A percentile compares a stretch with the other conserved stretches of the same genome.
Conservation (phyloP, 805 yeast genomes). For the Wickerhamomyces bovis region DNA sequence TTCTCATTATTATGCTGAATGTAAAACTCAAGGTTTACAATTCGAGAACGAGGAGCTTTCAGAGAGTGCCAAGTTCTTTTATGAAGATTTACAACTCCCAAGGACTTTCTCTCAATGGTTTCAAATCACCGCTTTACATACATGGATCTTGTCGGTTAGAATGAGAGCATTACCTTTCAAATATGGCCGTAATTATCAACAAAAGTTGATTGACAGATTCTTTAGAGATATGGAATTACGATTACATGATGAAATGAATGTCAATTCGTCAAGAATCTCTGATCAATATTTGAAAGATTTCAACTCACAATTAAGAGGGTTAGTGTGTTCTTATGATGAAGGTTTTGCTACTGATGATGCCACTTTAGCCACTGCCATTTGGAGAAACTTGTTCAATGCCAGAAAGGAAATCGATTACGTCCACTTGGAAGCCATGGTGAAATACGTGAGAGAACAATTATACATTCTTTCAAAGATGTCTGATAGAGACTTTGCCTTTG, state of each 20-base stretch:
- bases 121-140: conserved; percentile 84
- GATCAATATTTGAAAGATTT: conserved; percentile 86
- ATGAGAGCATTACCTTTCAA: conserved; percentile 96
- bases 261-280: conserved; percentile 71
- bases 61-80: conserved; percentile 76
- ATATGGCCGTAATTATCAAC: conserved; percentile 85
- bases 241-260: conserved; percentile 80
- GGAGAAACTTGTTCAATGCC: conserved; percentile 91
- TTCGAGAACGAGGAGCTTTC: conserved; percentile 68
- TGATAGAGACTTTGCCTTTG: conserved; percentile 91
- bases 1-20: conserved; percentile 75
- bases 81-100: conserved; percentile 76
- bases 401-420: conserved; percentile 74
- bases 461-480: conserved; percentile 81
- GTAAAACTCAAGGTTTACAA: conserved; percentile 79
- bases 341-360: conserved; percentile 77
- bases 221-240: conserved; percentile 87
- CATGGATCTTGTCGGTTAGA: conserved; percentile 90
- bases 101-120: conserved; percentile 93
- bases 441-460: conserved; percentile 82
- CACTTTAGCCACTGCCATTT: conserved; percentile 68
- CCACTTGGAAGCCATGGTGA: conserved; percentile 83
- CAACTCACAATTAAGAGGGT: conserved; percentile 84
- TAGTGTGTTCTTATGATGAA: conserved; percentile 88
- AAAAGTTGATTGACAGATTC: conserved; percentile 80